Evolutionary conservation across 371 early-diverging fungal genomes (phyloP).

Genomic region (Mortierella sp.): DNA sequence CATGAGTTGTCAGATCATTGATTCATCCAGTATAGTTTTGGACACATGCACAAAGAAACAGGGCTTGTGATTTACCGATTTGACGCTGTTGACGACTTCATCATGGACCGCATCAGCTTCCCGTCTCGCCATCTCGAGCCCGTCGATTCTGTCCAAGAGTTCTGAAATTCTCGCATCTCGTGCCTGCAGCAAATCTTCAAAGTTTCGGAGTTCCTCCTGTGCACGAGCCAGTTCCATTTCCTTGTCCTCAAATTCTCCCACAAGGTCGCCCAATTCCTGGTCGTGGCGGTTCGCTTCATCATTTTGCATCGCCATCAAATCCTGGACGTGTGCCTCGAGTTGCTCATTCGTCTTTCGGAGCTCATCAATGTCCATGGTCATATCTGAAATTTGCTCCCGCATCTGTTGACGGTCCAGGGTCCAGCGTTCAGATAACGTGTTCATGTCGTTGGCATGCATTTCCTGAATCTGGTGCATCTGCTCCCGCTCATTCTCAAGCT

Average conservation of each 20-base stretch:
- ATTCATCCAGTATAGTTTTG: not conserved
- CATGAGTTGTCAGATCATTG: not conserved
- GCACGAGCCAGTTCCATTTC: constrained; percentile 23
- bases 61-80: constrained; percentile 16
- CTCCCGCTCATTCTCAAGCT: constrained; percentile 40
- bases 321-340: constrained; percentile 36
- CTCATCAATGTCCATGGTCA: constrained; percentile 28
- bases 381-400: constrained; percentile 21
- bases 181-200: constrained; percentile 20
- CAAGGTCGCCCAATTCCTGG: constrained; percentile 42
- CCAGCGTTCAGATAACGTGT: constrained; percentile 53
- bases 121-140: constrained; percentile 14
- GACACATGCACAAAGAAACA: not conserved
- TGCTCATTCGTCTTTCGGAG: constrained; percentile 27
- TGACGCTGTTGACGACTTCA: constrained; percentile 41
- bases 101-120: constrained; percentile 44
- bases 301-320: constrained; percentile 24
- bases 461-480: constrained; percentile 29
- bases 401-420: constrained; percentile 44
- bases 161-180: constrained; percentile 27
- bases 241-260: constrained; percentile 49
- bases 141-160: constrained; percentile 35
- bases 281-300: constrained; percentile 44
- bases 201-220: constrained; percentile 21
- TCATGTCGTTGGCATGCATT: constrained; percentile 43